Evolutionary conservation across 2,329 filamentous ascomycete species (phyloP).

Genomic region (Colletotrichum eremochloae): DNA sequence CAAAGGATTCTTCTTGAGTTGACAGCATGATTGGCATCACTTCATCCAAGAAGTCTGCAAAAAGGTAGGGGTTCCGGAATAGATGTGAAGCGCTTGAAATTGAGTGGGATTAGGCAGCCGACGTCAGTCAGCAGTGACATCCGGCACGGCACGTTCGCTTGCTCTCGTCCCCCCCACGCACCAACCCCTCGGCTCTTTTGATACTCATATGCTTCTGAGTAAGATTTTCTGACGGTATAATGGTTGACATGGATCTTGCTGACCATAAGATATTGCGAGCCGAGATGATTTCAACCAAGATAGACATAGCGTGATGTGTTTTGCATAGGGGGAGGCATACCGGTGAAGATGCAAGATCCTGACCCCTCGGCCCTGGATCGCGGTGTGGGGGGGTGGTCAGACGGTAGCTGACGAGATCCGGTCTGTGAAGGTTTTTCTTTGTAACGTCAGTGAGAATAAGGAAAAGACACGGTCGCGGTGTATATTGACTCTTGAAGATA

Average conservation of each 20-base stretch:
- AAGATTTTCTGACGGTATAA: slow-evolving; percentile 7
- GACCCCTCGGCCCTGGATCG: not conserved
- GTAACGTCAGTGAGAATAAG: not conserved
- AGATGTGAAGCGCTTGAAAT: not conserved
- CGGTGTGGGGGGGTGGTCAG: not conserved
- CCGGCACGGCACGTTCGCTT: not conserved
- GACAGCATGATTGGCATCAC: not conserved
- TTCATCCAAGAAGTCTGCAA: not conserved
- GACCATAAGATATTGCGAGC: slow-evolving; percentile 7
- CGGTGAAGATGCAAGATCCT: not conserved
- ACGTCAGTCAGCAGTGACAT: slow-evolving; percentile 10
- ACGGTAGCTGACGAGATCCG: not conserved
- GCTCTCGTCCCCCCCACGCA: not conserved
- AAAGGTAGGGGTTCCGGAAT: not conserved
- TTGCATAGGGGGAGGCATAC: not conserved
- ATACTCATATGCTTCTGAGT: not conserved
- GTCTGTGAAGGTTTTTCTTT: not conserved
- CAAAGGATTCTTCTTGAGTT: not conserved
- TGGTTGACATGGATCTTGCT: slow-evolving; percentile 19
- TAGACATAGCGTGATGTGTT: slow-evolving; percentile 24
- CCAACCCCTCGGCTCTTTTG: not conserved
- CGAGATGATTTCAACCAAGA: slow-evolving; percentile 19
- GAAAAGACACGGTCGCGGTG: not conserved
- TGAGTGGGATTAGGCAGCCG: slow-evolving; percentile 15
- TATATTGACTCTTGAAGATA: not conserved